Conservation (phyloP, 225 moss, liverwort and hornwort genomes). For the Polytrichum commune region DNA sequence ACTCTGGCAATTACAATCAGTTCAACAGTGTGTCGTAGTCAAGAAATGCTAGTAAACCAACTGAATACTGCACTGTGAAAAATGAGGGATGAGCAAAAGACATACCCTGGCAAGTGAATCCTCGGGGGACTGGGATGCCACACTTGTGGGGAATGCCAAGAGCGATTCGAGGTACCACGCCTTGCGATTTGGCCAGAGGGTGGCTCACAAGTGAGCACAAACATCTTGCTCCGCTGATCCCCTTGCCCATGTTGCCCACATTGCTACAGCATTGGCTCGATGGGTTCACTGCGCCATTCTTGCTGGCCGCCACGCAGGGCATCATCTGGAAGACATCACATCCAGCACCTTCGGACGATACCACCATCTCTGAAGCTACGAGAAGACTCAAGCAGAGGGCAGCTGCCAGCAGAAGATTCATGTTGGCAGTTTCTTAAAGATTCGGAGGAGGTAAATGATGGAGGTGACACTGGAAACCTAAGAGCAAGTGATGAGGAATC, state of each 20-base stretch:
- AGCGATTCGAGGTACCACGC: conserved; percentile 4
- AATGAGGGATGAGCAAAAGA: not conserved
- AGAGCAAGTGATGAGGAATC: too few relatives aligned
- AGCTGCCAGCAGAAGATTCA: conserved; percentile 14
- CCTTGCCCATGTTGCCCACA: conserved; percentile 3
- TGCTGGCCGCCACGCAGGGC: conserved; percentile 11
- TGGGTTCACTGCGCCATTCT: conserved; percentile 3
- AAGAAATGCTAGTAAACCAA: too few relatives aligned
- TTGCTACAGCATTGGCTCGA: conserved; percentile 3
- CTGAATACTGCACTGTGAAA: not conserved
- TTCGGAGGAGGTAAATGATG: too few relatives aligned
- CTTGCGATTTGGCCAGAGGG: conserved; percentile 6
- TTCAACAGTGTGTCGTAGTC: too few relatives aligned
- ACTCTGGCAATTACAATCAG: too few relatives aligned
- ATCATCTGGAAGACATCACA: conserved; percentile 3
- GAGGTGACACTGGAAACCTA: too few relatives aligned
- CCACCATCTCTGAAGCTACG: conserved; percentile 15
- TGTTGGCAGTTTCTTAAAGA: not conserved
- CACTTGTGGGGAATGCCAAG: conserved; percentile 13
- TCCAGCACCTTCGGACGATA: conserved; percentile 9
- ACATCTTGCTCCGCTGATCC: conserved; percentile 1
- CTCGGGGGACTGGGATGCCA: conserved; percentile 4
- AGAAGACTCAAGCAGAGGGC: conserved; percentile 21
- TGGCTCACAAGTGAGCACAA: conserved; percentile 7
- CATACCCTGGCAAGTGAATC: conserved; percentile 4